phyloP scores from a whole-genome alignment of 352 stramenopile genomes.

The Pythium plurisporium region DNA sequence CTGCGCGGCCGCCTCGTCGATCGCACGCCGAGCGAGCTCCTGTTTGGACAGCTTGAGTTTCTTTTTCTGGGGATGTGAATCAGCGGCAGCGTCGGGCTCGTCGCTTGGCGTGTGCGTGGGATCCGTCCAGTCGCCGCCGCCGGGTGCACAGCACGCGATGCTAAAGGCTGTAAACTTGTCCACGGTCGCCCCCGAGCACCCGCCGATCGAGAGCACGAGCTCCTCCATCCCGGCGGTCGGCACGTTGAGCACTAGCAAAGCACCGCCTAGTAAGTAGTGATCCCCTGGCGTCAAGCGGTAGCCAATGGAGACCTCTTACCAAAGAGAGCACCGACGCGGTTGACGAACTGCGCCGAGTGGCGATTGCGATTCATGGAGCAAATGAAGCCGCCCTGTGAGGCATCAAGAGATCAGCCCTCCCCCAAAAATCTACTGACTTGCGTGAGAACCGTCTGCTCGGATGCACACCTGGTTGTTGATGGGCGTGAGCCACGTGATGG shows the following conservation, averaged over 20 bases:
- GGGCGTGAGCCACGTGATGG: slow-evolving; percentile 83
- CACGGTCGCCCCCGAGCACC: slow-evolving; percentile 39
- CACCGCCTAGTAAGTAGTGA: too few species aligned
- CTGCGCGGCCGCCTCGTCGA: slow-evolving; percentile 25
- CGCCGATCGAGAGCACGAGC: slow-evolving; percentile 71
- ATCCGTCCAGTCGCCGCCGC: slow-evolving; percentile 15
- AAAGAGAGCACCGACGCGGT: slow-evolving; percentile 43
- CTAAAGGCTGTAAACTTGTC: slow-evolving; percentile 63
- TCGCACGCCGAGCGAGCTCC: slow-evolving; percentile 33
- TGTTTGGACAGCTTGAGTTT: slow-evolving; percentile 65
- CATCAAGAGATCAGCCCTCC: background rate
- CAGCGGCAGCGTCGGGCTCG: slow-evolving; percentile 10
- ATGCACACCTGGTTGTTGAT: slow-evolving; percentile 77
- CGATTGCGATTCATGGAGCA: slow-evolving; percentile 77
- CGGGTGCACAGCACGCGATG: slow-evolving; percentile 45
- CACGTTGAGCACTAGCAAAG: slow-evolving; percentile 60
- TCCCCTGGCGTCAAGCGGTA: too few species aligned
- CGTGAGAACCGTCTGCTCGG: background rate
- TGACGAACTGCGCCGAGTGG: slow-evolving; percentile 60
- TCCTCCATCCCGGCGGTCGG: slow-evolving; percentile 66
- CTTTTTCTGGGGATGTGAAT: slow-evolving; percentile 18
- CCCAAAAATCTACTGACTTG: too few species aligned
- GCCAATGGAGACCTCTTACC: too few species aligned
- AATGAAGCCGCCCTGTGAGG: slow-evolving; percentile 57
- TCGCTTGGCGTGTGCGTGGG: too few species aligned